Base-by-base conservation (phyloP, 75 land plant species). In the Azolla pinnata region DNA sequence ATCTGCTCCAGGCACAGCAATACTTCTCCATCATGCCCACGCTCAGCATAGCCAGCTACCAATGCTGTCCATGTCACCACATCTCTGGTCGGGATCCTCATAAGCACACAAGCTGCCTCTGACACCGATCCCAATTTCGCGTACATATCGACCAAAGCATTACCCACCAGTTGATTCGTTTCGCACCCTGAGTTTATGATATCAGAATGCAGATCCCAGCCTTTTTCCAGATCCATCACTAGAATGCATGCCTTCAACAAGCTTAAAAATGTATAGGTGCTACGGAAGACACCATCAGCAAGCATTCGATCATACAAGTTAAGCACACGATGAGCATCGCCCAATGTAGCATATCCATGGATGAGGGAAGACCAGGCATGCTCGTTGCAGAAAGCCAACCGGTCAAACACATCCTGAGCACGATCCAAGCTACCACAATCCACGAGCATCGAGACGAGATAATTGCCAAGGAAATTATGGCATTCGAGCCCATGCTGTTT, bases 1-100 rank as follows among this genome's bases (percentile, higher is more conserved):
- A 46, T 46, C 14, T 23, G 2, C 21, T 17, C 49, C 14, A 46
- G 21, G 21, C 49, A 46, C 2, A 18, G 3, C 49, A 18, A 46
- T 23, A 46, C 49, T 46, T 46, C 17, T 14, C 21, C 49, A 46
- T 3, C 60, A 62, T 67, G 65, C 4, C 77, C 79, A 56, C 55
- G 18, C 40, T 62, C 59, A 2, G 78, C 75, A 66, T 74, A 82
- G 12, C 72, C 75, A 31, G 68, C 55, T 40, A 82, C 61, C 47
- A 82, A 0, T 1, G 73, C 42, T 1, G 75, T 78, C 75, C 75
- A 75, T 44, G 67, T 30, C 51, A 55, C 20, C 18, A 72, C 65
- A 59, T 78, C 72, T 46, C 49, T 46, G 4, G 14, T 46, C 17
- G 10, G 17, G 49, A 46, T 18, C 49, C 49, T 23, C 4, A 46